Evolutionary conservation across 2,329 filamentous ascomycete genomes (phyloP).

Genomic region (Rasamsonia emersonii): DNA sequence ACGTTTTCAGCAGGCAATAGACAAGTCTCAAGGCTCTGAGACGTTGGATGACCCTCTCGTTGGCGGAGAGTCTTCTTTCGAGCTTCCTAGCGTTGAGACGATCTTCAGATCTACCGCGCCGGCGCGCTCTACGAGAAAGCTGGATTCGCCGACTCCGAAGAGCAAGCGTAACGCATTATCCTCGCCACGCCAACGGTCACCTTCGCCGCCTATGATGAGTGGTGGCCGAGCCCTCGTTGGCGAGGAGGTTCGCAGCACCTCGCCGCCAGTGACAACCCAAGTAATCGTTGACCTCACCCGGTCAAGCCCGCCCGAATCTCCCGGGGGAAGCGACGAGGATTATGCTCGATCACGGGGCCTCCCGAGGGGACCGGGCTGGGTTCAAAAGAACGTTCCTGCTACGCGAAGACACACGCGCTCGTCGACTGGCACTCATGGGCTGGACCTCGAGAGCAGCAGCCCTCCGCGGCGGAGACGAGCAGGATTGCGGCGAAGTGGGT

Average conservation of each 20-base stretch:
- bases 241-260: not conserved
- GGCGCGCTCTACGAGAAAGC: no score
- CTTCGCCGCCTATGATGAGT: conserved; percentile 6
- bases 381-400: conserved; percentile 14
- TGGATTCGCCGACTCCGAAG: not conserved
- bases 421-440: no score
- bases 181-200: conserved; percentile 5
- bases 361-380: conserved; percentile 20
- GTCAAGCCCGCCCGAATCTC: conserved; percentile 23
- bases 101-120: conserved; percentile 11
- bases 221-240: no score
- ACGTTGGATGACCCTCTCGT: no score
- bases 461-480: no score
- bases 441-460: no score
- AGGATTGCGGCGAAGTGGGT: no score
- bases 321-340: conserved; percentile 20
- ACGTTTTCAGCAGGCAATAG: not conserved
- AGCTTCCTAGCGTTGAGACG: conserved; percentile 6
- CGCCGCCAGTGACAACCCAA: conserved; percentile 11
- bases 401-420: conserved; percentile 13
- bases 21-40: not conserved
- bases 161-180: conserved; percentile 4
- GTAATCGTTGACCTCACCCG: conserved; percentile 29
- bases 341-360: conserved; percentile 21
- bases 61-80: not conserved